These are phyloP conservation scores for Fusarium liriodendri DNA, from an alignment of 2,329 filamentous ascomycete genomes.

Conservation along the genomic window DNA sequence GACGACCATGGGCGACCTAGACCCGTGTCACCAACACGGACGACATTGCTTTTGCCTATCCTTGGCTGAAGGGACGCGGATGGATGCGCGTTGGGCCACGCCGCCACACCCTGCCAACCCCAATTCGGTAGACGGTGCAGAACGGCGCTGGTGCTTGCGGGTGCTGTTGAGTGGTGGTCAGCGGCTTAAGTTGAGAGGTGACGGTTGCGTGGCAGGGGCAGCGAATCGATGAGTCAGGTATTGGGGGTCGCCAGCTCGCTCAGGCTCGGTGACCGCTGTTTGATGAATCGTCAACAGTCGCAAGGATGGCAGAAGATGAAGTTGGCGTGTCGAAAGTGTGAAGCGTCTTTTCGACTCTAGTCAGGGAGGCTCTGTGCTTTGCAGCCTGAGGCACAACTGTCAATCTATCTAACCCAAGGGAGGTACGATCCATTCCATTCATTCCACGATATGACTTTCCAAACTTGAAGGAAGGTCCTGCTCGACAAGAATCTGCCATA, in stretches of 20 bases:
- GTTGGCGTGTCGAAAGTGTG: background rate
- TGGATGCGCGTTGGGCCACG: conserved; percentile 16
- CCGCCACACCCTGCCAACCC: conserved; percentile 31
- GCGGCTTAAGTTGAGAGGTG: conserved; percentile 22
- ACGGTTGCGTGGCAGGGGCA: background rate
- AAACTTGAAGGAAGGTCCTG: background rate
- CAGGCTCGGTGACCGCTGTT: conserved; percentile 5
- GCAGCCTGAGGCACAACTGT: conserved; percentile 20
- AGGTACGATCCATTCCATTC: background rate
- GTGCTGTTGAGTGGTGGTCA: conserved; percentile 10
- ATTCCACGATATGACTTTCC: background rate
- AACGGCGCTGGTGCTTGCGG: conserved; percentile 23
- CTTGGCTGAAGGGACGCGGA: conserved; percentile 20
- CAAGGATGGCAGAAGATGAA: conserved; percentile 23
- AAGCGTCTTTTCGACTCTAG: conserved; percentile 6
- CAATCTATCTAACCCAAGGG: background rate
- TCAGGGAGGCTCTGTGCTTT: conserved; percentile 5
- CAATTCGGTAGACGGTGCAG: conserved; percentile 37
- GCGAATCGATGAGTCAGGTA: conserved; percentile 3
- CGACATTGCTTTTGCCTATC: conserved; percentile 33
- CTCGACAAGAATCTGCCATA: background rate
- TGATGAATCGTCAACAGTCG: conserved; percentile 19
- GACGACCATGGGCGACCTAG: conserved; percentile 2
- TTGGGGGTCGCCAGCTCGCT: background rate
- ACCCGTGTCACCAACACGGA: conserved; percentile 24